Base-by-base conservation (phyloP, 2,329 filamentous ascomycete genomes). In the Cladosporium sphaerospermum region DNA sequence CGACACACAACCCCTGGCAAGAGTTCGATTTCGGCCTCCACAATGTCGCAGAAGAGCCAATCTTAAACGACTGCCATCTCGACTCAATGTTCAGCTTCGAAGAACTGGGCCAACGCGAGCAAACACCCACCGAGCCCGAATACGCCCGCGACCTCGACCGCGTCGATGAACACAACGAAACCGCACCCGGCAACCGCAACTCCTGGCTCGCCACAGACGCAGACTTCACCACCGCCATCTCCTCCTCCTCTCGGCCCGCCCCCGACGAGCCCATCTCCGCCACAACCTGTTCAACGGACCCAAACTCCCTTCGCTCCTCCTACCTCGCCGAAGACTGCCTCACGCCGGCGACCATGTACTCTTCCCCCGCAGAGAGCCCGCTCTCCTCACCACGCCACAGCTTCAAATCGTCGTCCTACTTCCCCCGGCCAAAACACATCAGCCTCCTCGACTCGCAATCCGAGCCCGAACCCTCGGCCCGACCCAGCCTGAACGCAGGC, bases 21-120 rank as follows among this genome's bases (percentile, higher is more conserved):
- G 40, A 44, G 10, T 45, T 48, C 45, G 42, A 52, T 16, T 41
- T 53, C 16, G 42, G 54, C 16, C 37, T 53, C 16, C 43, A 43
- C 8, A 36, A 54, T 4, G 52, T 41, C 37, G 32, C 47, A 28
- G 45, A 48, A 33, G 42, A 34, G 28, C 32, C 40, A 19, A 52
- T n/a, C 10, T 19, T 41, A 11, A 33, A 41, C 11, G 47, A 52
- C 14, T 43, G 37, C n/a, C 52, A 37, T 14, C 16, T 31, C n/a
- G 53, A 50, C 14, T 60, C 60, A 28, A 54, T 57, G 51, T 59
- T 61, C 41, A 56, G 55, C 13, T 52, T 61, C 3, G 51, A 41
- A 8, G 18, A 53, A 10, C 32, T 56, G 14, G 42, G 37, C 16
- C 47, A 54, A 9, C n/a, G 18, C 6, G 28, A 45, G 1, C 34